A percentile compares a stretch with the other conserved stretches of the same genome.
Conservation (phyloP, 768 basidiomycete genomes). For the Boletus eberwhitei region DNA sequence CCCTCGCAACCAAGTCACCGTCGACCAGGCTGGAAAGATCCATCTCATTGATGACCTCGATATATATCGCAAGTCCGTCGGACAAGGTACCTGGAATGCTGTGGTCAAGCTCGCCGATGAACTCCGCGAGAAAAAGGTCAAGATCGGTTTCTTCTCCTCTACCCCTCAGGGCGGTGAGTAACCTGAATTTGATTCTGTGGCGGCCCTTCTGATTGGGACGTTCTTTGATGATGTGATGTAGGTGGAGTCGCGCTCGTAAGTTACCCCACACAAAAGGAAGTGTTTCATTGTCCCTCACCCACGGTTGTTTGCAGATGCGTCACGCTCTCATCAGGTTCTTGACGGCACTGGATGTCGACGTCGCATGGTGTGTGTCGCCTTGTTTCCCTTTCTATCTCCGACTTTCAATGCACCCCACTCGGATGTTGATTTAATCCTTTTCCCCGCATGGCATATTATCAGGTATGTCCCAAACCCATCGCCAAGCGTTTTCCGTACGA, state of each 20-base stretch:
- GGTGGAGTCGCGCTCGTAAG: slow-evolving; percentile 91
- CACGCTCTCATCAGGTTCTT: slow-evolving; percentile 90
- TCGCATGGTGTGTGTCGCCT: slow-evolving; percentile 60
- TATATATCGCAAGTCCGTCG: slow-evolving; percentile 71
- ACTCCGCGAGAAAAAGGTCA: slow-evolving; percentile 80
- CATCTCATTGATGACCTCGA: slow-evolving; percentile 81
- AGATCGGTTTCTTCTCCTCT: slow-evolving; percentile 92
- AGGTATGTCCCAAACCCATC: slow-evolving; percentile 90
- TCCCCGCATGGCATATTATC: slow-evolving; percentile 19
- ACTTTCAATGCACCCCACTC: background rate
- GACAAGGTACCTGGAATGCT: slow-evolving; percentile 73
- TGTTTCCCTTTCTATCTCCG: slow-evolving; percentile 3
- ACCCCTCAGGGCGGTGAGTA: slow-evolving; percentile 87
- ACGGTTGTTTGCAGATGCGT: slow-evolving; percentile 62
- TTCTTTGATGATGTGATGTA: slow-evolving; percentile 29
- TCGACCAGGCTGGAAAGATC: slow-evolving; percentile 84
- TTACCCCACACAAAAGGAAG: slow-evolving; percentile 23
- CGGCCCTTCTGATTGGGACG: slow-evolving; percentile 22
- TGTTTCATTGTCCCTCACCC: slow-evolving; percentile 9
- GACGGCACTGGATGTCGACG: slow-evolving; percentile 75
- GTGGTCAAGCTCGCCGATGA: slow-evolving; percentile 81
- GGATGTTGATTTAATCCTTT: slow-evolving; percentile 8
- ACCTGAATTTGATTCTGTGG: slow-evolving; percentile 1
- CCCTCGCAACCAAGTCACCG: slow-evolving; percentile 81
- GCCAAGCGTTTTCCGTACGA: slow-evolving; percentile 87